Evolutionary conservation across 192 early-diverging fungal genomes (phyloP).

Genomic region (Backusella tarrabulga): DNA sequence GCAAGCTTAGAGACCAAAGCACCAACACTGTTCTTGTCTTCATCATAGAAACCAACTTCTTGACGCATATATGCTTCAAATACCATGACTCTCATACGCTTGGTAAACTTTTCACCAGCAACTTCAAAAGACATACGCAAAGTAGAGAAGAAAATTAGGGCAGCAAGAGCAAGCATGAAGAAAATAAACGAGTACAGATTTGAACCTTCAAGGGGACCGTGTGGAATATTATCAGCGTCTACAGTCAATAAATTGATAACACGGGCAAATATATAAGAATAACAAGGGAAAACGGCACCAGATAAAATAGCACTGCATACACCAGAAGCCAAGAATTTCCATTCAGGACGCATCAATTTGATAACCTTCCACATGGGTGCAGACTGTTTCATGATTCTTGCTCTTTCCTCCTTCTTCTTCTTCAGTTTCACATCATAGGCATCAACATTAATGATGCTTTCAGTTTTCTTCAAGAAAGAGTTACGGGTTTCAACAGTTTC

Average conservation of each 20-base stretch:
- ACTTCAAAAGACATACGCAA: slow-evolving; percentile 61
- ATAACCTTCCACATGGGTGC: slow-evolving; percentile 58
- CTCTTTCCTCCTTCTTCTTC: slow-evolving; percentile 32
- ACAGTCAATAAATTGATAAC: slow-evolving; percentile 49
- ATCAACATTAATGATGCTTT: not conserved
- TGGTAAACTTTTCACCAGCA: slow-evolving; percentile 65
- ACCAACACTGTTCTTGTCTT: slow-evolving; percentile 70
- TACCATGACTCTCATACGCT: slow-evolving; percentile 54
- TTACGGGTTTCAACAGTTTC: not conserved
- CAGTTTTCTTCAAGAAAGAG: not conserved
- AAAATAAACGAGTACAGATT: slow-evolving; percentile 40
- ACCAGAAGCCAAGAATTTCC: slow-evolving; percentile 52
- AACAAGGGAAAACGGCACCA: slow-evolving; percentile 73
- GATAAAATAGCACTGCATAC: slow-evolving; percentile 57
- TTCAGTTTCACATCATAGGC: slow-evolving; percentile 20
- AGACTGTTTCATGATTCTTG: slow-evolving; percentile 39
- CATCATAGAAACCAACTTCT: slow-evolving; percentile 85
- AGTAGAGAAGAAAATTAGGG: slow-evolving; percentile 54
- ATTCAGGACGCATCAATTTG: slow-evolving; percentile 48
- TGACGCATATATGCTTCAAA: slow-evolving; percentile 79
- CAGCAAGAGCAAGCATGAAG: slow-evolving; percentile 41
- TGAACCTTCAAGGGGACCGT: slow-evolving; percentile 31
- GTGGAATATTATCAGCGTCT: slow-evolving; percentile 13
- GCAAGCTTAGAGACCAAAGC: slow-evolving; percentile 76
- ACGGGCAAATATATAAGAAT: slow-evolving; percentile 52